Percentiles rank a stretch among this genome's conserved stretches.
phyloP scores from a whole-genome alignment of 495 filamentous ascomycete genomes.

The Aeminium ludgeri region DNA sequence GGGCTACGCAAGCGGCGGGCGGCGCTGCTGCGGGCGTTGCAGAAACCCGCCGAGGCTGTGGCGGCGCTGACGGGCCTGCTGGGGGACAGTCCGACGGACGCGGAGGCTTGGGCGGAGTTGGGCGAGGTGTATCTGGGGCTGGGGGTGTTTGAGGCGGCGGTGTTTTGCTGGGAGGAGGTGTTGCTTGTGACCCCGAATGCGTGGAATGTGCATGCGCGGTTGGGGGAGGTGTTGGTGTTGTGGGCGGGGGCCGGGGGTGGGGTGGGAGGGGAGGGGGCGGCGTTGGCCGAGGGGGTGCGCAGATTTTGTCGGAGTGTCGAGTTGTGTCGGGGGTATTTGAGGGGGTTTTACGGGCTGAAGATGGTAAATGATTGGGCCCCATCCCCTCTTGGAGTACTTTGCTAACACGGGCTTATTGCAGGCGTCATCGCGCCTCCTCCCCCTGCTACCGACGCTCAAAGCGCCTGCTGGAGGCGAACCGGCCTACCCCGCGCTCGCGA shows the following conservation, averaged over 20 bases:
- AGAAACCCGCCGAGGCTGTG: conserved; percentile 52
- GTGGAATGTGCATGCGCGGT: conserved; percentile 87
- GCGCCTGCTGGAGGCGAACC: conserved; percentile 19
- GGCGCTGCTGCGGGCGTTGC: conserved; percentile 59
- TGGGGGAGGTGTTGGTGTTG: conserved; percentile 70
- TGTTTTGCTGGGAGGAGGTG: conserved; percentile 82
- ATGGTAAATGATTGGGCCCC: conserved; percentile 40
- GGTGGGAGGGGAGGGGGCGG: conserved; percentile 28
- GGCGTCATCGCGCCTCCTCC: conserved; percentile 17
- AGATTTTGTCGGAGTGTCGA: conserved; percentile 82
- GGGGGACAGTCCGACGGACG: conserved; percentile 72
- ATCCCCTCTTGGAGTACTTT: background rate
- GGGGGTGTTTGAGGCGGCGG: conserved; percentile 60
- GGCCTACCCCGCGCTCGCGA: conserved; percentile 27
- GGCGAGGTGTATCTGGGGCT: conserved; percentile 66
- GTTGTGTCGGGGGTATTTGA: conserved; percentile 79
- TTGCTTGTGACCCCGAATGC: conserved; percentile 77
- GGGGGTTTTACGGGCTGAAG: conserved; percentile 82
- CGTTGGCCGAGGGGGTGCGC: conserved; percentile 53
- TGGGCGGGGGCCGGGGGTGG: conserved; percentile 33
- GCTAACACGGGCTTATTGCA: conserved; percentile 2
- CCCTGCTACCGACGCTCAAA: conserved; percentile 9
- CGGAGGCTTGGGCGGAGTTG: conserved; percentile 87
- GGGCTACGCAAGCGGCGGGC: conserved; percentile 74
- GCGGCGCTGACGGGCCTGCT: conserved; percentile 55